Percentiles rank a stretch among this genome's conserved stretches.
These are phyloP conservation scores for Talaromyces sp. DNA, from an alignment of 2,329 filamentous ascomycete species.

Conservation along the genomic window DNA sequence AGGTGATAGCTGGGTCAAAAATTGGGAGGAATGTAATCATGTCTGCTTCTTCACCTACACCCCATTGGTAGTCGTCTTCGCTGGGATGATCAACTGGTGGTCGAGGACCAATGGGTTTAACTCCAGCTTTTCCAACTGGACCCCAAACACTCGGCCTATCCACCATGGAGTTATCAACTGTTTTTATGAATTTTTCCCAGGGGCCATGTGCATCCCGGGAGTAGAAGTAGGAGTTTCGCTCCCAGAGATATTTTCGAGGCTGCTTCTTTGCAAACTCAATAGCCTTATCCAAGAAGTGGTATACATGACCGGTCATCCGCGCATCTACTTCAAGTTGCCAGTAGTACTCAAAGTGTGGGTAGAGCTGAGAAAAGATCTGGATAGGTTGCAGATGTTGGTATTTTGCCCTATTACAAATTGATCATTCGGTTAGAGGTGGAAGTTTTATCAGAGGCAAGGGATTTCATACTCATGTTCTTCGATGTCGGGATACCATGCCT, in stretches of 20 bases:
- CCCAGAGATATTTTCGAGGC: conserved; percentile 18
- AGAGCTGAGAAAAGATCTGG: conserved; percentile 14
- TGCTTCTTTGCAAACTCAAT: conserved; percentile 14
- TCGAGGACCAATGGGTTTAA: conserved; percentile 1
- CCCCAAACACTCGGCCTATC: conserved; percentile 6
- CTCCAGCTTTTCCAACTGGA: conserved; percentile 3
- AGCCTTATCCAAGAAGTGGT: conserved; percentile 13
- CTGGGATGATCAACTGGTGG: neutral
- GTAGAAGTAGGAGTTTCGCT: conserved; percentile 21
- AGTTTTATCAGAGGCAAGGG: neutral
- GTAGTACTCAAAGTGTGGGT: conserved; percentile 16
- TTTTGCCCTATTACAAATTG: conserved; percentile 11
- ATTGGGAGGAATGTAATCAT: conserved; percentile 17
- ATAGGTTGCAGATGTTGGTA: conserved; percentile 17
- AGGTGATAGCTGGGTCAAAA: conserved; percentile 12
- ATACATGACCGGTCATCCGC: conserved; percentile 16
- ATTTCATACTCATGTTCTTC: conserved; percentile 12
- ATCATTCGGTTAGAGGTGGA: neutral
- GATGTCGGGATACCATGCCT: conserved; percentile 17
- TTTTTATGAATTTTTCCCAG: conserved; percentile 12
- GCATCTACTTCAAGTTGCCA: conserved; percentile 23
- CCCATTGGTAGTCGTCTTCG: conserved; percentile 9
- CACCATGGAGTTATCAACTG: conserved; percentile 8
- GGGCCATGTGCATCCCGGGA: conserved; percentile 13
- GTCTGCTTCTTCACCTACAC: conserved; percentile 19